Evolutionary conservation across 1,284 basidiomycete genomes (phyloP).

Genomic region (Pholiota adiposa): DNA sequence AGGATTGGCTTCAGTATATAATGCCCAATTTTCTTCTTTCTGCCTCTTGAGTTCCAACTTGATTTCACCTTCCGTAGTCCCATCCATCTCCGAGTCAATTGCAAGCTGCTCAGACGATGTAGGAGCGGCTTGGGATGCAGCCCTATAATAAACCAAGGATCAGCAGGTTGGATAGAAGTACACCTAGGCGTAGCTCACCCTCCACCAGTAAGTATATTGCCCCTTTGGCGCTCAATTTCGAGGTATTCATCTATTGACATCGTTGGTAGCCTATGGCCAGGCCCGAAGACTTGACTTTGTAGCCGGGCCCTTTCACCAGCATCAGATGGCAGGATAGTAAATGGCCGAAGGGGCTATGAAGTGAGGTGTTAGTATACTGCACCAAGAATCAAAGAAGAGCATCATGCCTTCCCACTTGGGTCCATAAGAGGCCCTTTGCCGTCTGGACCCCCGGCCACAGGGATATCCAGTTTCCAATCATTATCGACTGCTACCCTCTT

Average conservation of each 20-base stretch:
- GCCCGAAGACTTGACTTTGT: slow-evolving; percentile 83
- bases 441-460: slow-evolving; percentile 41
- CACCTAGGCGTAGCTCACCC: slow-evolving; percentile 58
- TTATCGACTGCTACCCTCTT: slow-evolving; percentile 48
- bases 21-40: slow-evolving; percentile 89
- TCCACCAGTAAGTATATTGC: slow-evolving; percentile 87
- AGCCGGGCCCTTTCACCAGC: slow-evolving; percentile 70
- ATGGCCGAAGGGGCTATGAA: slow-evolving; percentile 78
- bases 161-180: slow-evolving; percentile 15
- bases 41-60: slow-evolving; percentile 78
- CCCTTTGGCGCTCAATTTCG: slow-evolving; percentile 81
- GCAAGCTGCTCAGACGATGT: slow-evolving; percentile 81
- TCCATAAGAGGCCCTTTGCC: slow-evolving; percentile 75
- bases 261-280: slow-evolving; percentile 88
- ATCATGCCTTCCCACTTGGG: slow-evolving; percentile 69
- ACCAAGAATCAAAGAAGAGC: background rate
- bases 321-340: slow-evolving; percentile 86
- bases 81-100: slow-evolving; percentile 84
- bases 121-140: slow-evolving; percentile 66
- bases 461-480: slow-evolving; percentile 81
- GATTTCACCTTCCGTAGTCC: slow-evolving; percentile 69
- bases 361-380: background rate
- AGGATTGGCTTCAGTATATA: slow-evolving; percentile 79
- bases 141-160: slow-evolving; percentile 44
- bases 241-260: slow-evolving; percentile 98